These are phyloP conservation scores for Chalciporus chontae DNA, from an alignment of 768 basidiomycete genomes.

Conservation along the genomic window DNA sequence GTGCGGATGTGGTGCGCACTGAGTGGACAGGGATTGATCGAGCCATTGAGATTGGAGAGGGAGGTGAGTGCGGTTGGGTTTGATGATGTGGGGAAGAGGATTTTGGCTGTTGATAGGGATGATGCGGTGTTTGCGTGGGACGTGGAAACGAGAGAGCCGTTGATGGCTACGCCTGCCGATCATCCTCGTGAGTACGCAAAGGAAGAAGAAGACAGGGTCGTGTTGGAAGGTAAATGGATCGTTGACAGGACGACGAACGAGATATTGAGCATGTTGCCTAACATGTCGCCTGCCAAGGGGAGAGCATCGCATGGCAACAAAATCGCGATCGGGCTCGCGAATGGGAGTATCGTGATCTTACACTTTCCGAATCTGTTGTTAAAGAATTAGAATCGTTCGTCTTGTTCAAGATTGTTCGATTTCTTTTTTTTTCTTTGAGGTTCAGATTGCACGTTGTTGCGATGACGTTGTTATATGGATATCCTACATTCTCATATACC, in stretches of 20 bases:
- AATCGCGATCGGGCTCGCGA: constrained; percentile 27
- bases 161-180: constrained; percentile 20
- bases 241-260: constrained; percentile 17
- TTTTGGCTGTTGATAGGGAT: constrained; percentile 24
- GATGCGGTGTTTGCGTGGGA: constrained; percentile 28
- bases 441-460: no score
- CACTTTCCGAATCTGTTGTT: constrained; percentile 19
- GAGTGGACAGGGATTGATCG: constrained; percentile 17
- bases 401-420: no score
- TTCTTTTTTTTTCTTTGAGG: no score
- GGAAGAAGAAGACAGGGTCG: constrained; percentile 10
- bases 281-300: constrained; percentile 26
- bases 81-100: constrained; percentile 15
- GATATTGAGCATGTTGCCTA: constrained; percentile 21
- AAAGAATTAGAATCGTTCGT: no score
- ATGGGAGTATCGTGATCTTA: constrained; percentile 27
- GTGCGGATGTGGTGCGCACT: constrained; percentile 30
- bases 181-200: constrained; percentile 8
- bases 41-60: constrained; percentile 20
- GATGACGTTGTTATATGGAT: neutral
- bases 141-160: constrained; percentile 13
- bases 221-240: constrained; percentile 24
- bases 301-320: constrained; percentile 19
- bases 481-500: constrained; percentile 15
- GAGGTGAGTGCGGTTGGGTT: constrained; percentile 22